Conservation (phyloP, 1,284 basidiomycete genomes). For the Trichosporon inkin region DNA sequence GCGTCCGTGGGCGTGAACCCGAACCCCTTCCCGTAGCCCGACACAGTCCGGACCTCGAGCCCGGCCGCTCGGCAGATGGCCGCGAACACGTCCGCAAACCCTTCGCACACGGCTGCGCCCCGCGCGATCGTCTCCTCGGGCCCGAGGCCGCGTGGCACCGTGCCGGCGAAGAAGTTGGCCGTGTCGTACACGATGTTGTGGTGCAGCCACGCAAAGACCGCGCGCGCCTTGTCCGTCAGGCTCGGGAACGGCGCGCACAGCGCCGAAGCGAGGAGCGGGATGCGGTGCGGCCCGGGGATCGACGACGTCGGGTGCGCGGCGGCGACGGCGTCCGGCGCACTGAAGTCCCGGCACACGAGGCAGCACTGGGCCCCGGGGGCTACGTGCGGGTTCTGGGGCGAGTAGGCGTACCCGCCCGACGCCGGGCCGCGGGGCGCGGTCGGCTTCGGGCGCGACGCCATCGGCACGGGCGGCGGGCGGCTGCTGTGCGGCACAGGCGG, state of each 20-base stretch:
- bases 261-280: slow-evolving; percentile 11
- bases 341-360: slow-evolving; percentile 20
- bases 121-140: slow-evolving; percentile 12
- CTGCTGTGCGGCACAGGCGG: background rate
- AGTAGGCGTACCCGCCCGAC: slow-evolving; percentile 1
- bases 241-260: slow-evolving; percentile 15
- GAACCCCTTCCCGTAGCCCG: slow-evolving; percentile 18
- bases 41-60: slow-evolving; percentile 5
- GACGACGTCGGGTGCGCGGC: slow-evolving; percentile 12
- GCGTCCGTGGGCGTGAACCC: slow-evolving; percentile 6
- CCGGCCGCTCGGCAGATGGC: slow-evolving; percentile 12
- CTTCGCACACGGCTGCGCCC: slow-evolving; percentile 20
- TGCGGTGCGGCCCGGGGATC: slow-evolving; percentile 5
- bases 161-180: slow-evolving; percentile 12
- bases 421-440: background rate
- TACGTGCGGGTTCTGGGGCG: background rate
- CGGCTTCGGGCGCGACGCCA: background rate
- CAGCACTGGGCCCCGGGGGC: background rate
- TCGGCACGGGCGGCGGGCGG: slow-evolving; percentile 12
- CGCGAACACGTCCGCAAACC: slow-evolving; percentile 14
- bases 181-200: slow-evolving; percentile 22
- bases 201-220: slow-evolving; percentile 23
- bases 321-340: slow-evolving; percentile 10
- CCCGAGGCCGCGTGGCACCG: slow-evolving; percentile 8
- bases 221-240: slow-evolving; percentile 19